Conservation (phyloP, 2,329 filamentous ascomycete genomes). For the Raffaelea albimanens region DNA sequence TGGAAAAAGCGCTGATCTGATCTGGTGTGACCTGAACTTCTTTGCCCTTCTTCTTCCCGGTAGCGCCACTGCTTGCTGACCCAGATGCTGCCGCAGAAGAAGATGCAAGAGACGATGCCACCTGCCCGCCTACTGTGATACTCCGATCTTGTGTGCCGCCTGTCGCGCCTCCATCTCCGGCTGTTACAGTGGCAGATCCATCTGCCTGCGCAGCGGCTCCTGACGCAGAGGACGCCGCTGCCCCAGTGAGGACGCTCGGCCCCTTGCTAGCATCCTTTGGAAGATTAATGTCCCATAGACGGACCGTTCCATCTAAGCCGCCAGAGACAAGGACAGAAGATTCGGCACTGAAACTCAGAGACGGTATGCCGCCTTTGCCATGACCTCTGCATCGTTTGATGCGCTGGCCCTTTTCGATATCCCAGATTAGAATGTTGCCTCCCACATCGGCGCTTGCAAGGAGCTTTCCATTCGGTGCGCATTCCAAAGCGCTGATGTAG, state of each 20-base stretch:
- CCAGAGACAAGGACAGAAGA: constrained; percentile 84
- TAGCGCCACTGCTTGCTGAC: constrained; percentile 19
- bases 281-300: constrained; percentile 83
- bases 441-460: constrained; percentile 84
- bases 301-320: constrained; percentile 84
- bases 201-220: constrained; percentile 15
- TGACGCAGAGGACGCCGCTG: background rate
- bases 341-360: constrained; percentile 86
- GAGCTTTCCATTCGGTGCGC: constrained; percentile 77
- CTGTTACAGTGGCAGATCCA: constrained; percentile 20
- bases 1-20: constrained; percentile 89
- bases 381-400: constrained; percentile 93
- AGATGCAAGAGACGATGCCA: constrained; percentile 31
- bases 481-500: constrained; percentile 75
- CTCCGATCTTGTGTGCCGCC: constrained; percentile 25
- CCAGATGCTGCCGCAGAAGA: constrained; percentile 23
- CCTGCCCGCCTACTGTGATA: constrained; percentile 32
- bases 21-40: constrained; percentile 86
- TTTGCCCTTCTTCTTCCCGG: constrained; percentile 68
- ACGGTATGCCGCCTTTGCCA: constrained; percentile 88
- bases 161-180: constrained; percentile 29
- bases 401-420: constrained; percentile 73
- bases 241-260: constrained; percentile 3
- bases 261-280: constrained; percentile 55
- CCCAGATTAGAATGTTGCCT: constrained; percentile 91